These are phyloP conservation scores for Fonsecaea nubica DNA, from an alignment of 2,329 filamentous ascomycete species.

Conservation along the genomic window DNA sequence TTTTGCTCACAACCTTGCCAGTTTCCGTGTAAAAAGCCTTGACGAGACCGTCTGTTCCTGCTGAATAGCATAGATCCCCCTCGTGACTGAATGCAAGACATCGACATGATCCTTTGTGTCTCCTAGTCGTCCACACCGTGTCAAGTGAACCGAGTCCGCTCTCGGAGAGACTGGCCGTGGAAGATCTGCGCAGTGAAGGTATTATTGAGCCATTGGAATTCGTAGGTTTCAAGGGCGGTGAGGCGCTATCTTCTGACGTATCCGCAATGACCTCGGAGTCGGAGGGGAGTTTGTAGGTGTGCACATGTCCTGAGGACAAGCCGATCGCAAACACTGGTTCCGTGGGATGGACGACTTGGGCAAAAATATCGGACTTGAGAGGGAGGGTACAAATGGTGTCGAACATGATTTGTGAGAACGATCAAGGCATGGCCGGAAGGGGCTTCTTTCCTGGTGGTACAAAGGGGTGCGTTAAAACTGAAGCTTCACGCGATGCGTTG, in stretches of 20 bases:
- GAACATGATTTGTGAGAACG: conserved; percentile 54
- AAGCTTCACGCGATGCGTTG: neutral
- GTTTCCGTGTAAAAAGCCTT: conserved; percentile 66
- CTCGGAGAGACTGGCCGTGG: conserved; percentile 50
- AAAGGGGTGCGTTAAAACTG: neutral
- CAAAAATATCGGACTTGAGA: conserved; percentile 83
- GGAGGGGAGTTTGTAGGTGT: conserved; percentile 65
- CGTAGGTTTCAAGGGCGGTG: conserved; percentile 22
- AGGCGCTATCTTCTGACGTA: conserved; percentile 20
- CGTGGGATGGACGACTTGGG: conserved; percentile 83
- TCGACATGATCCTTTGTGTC: conserved; percentile 94
- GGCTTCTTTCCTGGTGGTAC: neutral
- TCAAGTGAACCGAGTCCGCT: conserved; percentile 78
- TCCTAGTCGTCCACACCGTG: conserved; percentile 81
- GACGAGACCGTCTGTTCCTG: conserved; percentile 68
- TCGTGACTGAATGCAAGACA: conserved; percentile 79
- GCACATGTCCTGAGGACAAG: conserved; percentile 62
- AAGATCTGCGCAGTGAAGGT: conserved; percentile 41
- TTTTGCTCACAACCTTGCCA: conserved; percentile 78
- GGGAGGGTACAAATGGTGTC: conserved; percentile 92
- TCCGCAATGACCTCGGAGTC: conserved; percentile 53
- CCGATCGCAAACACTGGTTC: conserved; percentile 87
- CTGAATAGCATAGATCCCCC: conserved; percentile 69
- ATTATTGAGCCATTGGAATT: conserved; percentile 33
- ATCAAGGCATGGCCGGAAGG: conserved; percentile 9